phyloP scores from a whole-genome alignment of 2,329 filamentous ascomycete species.

The Penicillium sp. region DNA sequence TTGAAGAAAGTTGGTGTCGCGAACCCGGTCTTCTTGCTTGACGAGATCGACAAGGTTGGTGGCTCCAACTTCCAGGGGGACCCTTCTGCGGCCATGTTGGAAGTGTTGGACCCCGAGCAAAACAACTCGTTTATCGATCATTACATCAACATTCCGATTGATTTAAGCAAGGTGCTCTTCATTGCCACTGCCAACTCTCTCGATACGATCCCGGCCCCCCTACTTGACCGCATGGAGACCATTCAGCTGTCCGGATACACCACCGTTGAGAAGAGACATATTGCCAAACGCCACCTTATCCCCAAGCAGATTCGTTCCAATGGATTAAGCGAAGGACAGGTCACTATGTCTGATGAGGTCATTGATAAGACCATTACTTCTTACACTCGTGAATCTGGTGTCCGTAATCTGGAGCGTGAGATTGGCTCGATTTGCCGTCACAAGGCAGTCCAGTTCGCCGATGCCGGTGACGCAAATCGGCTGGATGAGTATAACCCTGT shows the following conservation, averaged over 20 bases:
- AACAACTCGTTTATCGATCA: constrained; percentile 94
- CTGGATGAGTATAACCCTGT: constrained; percentile 69
- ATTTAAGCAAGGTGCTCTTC: constrained; percentile 94
- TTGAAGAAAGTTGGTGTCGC: constrained; percentile 92
- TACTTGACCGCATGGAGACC: constrained; percentile 96
- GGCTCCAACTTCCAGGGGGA: constrained; percentile 90
- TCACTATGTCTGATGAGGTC: constrained; percentile 76
- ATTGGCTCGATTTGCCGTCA: constrained; percentile 90
- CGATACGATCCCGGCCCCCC: constrained; percentile 89
- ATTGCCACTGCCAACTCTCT: constrained; percentile 95
- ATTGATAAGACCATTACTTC: constrained; percentile 93
- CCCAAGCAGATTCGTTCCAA: constrained; percentile 94
- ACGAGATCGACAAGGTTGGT: constrained; percentile 97
- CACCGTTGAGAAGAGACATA: constrained; percentile 93
- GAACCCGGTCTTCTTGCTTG: constrained; percentile 91
- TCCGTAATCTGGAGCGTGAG: constrained; percentile 93
- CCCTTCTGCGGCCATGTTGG: constrained; percentile 94
- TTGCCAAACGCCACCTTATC: constrained; percentile 87
- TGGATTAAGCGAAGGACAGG: constrained; percentile 72
- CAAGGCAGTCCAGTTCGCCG: constrained; percentile 92
- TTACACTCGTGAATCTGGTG: constrained; percentile 94
- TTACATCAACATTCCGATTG: constrained; percentile 92
- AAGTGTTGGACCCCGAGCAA: constrained; percentile 95
- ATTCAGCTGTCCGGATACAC: constrained; percentile 94
- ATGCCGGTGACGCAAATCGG: constrained; percentile 73